A percentile compares a stretch with the other conserved stretches of the same genome.
These are phyloP conservation scores for Didymella pomorum DNA, from an alignment of 2,329 filamentous ascomycete species.

Conservation along the genomic window DNA sequence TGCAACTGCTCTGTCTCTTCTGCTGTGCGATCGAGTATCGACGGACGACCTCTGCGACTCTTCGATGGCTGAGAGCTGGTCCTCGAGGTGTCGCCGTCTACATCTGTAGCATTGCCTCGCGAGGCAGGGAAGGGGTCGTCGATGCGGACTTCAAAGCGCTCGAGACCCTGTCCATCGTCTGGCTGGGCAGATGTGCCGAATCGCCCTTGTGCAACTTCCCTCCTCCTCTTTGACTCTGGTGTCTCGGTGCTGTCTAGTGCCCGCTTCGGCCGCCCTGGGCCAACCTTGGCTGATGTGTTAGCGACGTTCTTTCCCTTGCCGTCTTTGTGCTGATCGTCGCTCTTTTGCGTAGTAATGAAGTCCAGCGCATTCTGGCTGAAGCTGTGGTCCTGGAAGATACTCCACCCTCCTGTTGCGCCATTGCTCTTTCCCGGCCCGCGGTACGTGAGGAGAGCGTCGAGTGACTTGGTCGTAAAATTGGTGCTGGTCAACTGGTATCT, in stretches of 20 bases:
- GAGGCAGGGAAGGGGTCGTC: constrained; percentile 54
- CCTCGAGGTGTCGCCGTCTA: constrained; percentile 28
- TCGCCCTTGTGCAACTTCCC: constrained; percentile 69
- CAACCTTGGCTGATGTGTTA: constrained; percentile 30
- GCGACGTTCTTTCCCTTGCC: constrained; percentile 7
- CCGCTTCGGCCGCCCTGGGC: constrained; percentile 41
- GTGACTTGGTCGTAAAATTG: constrained; percentile 73
- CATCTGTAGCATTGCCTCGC: constrained; percentile 10
- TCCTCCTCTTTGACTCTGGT: constrained; percentile 63
- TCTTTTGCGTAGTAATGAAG: constrained; percentile 47
- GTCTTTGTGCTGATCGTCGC: constrained; percentile 31
- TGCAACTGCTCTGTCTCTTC: constrained; percentile 42
- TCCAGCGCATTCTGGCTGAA: constrained; percentile 61
- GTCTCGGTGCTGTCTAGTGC: constrained; percentile 37
- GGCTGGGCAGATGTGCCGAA: constrained; percentile 66
- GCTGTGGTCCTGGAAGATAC: constrained; percentile 74
- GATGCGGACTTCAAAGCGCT: constrained; percentile 60
- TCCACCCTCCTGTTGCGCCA: constrained; percentile 78
- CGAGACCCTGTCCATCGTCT: constrained; percentile 44
- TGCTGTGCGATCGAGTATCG: constrained; percentile 45
- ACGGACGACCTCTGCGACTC: constrained; percentile 42
- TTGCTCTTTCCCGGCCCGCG: constrained; percentile 75
- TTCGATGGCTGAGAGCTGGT: constrained; percentile 24
- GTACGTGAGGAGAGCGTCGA: constrained; percentile 73
- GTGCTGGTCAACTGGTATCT: constrained; percentile 75